Evolutionary conservation across 2,329 filamentous ascomycete genomes (phyloP).

Genomic region (Chaetomium globosum): DNA sequence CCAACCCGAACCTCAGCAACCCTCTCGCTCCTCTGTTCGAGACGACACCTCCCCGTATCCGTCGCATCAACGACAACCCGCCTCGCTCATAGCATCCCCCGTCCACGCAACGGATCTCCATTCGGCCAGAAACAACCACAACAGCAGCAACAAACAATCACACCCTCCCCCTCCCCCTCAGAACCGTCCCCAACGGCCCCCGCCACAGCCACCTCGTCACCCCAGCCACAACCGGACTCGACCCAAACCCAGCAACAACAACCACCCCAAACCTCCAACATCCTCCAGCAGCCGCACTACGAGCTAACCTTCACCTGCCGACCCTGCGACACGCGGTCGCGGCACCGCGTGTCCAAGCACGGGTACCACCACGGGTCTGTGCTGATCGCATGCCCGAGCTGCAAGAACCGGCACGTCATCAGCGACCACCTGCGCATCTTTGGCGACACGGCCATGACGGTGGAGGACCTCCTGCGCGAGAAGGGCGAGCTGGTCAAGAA

Average conservation of each 20-base stretch:
- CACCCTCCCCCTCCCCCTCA: slow-evolving; percentile 38
- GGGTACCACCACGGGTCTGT: slow-evolving; percentile 91
- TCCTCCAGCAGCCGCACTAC: slow-evolving; percentile 66
- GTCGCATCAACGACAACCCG: slow-evolving; percentile 25
- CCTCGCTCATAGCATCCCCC: slow-evolving; percentile 40
- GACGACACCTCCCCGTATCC: slow-evolving; percentile 14
- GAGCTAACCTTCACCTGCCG: slow-evolving; percentile 91
- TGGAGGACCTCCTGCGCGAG: slow-evolving; percentile 76
- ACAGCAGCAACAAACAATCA: slow-evolving; percentile 37
- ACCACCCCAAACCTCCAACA: slow-evolving; percentile 18
- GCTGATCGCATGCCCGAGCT: slow-evolving; percentile 83
- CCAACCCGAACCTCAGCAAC: background rate
- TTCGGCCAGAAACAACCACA: slow-evolving; percentile 39
- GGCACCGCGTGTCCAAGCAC: slow-evolving; percentile 87
- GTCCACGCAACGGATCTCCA: slow-evolving; percentile 41
- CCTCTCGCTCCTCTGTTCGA: slow-evolving; percentile 7
- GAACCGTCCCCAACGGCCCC: slow-evolving; percentile 44
- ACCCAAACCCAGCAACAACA: slow-evolving; percentile 30
- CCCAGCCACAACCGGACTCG: slow-evolving; percentile 22
- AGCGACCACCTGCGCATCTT: slow-evolving; percentile 84
- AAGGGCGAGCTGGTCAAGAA: slow-evolving; percentile 74
- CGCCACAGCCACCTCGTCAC: background rate
- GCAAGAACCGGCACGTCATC: slow-evolving; percentile 87
- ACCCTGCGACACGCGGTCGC: slow-evolving; percentile 77
- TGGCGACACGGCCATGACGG: slow-evolving; percentile 67